Conservation (phyloP, 139 green algal genomes). For the Chlamydomonas sp. region DNA sequence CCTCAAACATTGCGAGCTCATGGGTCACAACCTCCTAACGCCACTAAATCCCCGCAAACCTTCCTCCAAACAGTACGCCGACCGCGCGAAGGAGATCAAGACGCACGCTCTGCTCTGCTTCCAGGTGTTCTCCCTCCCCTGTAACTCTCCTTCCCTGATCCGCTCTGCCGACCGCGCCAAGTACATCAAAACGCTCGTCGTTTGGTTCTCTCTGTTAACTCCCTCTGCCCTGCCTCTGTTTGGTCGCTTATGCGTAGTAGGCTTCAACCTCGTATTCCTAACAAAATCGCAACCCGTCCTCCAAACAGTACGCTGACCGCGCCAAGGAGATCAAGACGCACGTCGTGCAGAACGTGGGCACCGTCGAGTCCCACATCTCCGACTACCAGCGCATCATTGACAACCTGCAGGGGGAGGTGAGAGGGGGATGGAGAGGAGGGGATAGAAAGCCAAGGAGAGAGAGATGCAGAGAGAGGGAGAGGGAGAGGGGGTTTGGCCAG, state of each 20-base stretch:
- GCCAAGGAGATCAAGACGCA: constrained; percentile 92
- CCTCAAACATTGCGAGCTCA: too few species aligned
- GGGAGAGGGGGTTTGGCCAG: too few species aligned
- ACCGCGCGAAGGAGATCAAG: constrained; percentile 86
- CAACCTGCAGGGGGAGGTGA: constrained; percentile 41
- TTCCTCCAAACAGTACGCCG: constrained; percentile 29
- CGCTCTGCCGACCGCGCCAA: too few species aligned
- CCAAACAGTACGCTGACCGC: constrained; percentile 42
- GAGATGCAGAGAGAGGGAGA: too few species aligned
- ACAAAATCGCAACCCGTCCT: background rate
- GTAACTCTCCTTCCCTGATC: too few species aligned
- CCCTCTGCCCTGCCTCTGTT: too few species aligned
- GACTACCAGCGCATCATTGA: constrained; percentile 83
- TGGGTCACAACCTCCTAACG: background rate
- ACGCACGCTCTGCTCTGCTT: constrained; percentile 72
- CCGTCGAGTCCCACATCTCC: constrained; percentile 66
- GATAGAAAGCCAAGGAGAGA: too few species aligned
- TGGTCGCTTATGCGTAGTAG: background rate
- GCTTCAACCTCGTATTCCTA: background rate
- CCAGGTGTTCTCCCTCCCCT: too few species aligned
- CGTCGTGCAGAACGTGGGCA: constrained; percentile 66
- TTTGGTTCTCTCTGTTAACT: too few species aligned
- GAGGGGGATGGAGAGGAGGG: too few species aligned
- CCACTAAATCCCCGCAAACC: background rate
- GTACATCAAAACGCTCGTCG: too few species aligned